Conservation (phyloP, 208 protist genomes). For the Jaenimonas drosophilae region DNA sequence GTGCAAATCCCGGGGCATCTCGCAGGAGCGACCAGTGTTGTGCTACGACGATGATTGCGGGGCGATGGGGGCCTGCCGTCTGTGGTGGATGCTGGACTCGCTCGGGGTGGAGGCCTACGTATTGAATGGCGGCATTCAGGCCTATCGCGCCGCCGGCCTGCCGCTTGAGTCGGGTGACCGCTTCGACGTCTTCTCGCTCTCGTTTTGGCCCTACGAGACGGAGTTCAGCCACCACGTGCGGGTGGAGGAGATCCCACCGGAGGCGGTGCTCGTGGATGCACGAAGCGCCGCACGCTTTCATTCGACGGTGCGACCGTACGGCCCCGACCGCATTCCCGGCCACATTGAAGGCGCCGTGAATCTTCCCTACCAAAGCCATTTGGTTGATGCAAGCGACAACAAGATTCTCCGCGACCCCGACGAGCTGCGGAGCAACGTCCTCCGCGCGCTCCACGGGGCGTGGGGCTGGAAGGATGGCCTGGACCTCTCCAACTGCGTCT, state of each 20-base stretch:
- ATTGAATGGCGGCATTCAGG: constrained; percentile 58
- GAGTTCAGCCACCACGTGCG: constrained; percentile 20
- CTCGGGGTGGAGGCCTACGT: constrained; percentile 79
- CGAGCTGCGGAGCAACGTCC: constrained; percentile 35
- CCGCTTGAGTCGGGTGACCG: constrained; percentile 20
- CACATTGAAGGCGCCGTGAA: constrained; percentile 67
- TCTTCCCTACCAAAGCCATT: constrained; percentile 30
- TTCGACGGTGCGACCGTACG: constrained; percentile 55
- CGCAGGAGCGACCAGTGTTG: constrained; percentile 33
- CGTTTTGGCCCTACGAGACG: constrained; percentile 32
- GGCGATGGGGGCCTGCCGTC: constrained; percentile 51
- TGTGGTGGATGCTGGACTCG: constrained; percentile 85
- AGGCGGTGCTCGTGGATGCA: constrained; percentile 59
- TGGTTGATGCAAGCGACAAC: constrained; percentile 7
- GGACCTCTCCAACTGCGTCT: constrained; percentile 46
- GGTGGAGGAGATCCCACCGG: constrained; percentile 28
- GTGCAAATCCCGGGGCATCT: constrained; percentile 43
- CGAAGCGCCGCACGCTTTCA: constrained; percentile 31
- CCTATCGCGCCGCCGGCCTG: constrained; percentile 29
- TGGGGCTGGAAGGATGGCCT: constrained; percentile 3
- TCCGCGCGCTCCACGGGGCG: constrained; percentile 16
- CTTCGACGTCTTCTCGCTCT: constrained; percentile 1
- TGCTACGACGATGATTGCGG: constrained; percentile 80
- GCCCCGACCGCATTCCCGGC: constrained; percentile 39
- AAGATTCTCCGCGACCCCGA: constrained; percentile 25